A percentile compares a stretch with the other conserved stretches of the same genome.
Conservation (phyloP, 2,329 filamentous ascomycete species). For the Zymoseptoria passerinii region DNA sequence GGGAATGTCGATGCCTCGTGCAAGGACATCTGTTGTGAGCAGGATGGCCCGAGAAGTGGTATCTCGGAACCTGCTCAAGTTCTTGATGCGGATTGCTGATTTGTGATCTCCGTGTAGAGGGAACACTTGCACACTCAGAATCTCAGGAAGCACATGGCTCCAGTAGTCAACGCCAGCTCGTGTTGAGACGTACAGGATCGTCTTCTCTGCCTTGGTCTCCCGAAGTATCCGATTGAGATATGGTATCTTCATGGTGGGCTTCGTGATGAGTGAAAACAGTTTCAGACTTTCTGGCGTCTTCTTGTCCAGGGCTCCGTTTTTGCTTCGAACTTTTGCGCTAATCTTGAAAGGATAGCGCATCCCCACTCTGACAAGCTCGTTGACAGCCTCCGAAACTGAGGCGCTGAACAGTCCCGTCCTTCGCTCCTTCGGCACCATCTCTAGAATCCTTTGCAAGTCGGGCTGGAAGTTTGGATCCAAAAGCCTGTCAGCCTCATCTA, state of each 20-base stretch:
- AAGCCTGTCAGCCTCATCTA: constrained; percentile 90
- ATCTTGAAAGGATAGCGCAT: constrained; percentile 92
- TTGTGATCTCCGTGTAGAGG: constrained; percentile 89
- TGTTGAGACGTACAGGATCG: constrained; percentile 86
- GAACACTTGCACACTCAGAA: constrained; percentile 64
- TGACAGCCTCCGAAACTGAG: constrained; percentile 89
- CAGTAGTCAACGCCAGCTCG: constrained; percentile 96
- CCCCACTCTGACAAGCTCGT: constrained; percentile 85
- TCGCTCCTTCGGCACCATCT: constrained; percentile 80
- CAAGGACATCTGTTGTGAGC: constrained; percentile 85
- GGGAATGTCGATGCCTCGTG: constrained; percentile 83
- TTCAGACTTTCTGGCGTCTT: constrained; percentile 86
- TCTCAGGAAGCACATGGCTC: constrained; percentile 63
- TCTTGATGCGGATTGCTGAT: constrained; percentile 77
- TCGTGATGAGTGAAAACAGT: constrained; percentile 73
- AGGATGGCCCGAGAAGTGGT: constrained; percentile 70
- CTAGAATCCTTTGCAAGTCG: constrained; percentile 77
- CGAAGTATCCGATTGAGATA: constrained; percentile 62
- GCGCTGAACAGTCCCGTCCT: constrained; percentile 91
- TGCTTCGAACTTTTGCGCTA: constrained; percentile 80
- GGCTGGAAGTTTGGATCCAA: constrained; percentile 91
- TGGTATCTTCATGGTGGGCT: constrained; percentile 72
- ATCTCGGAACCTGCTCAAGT: constrained; percentile 71
- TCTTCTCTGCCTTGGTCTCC: constrained; percentile 59
- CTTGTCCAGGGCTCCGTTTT: constrained; percentile 66